A percentile compares a stretch with the other conserved stretches of the same genome.
Conservation (phyloP, 2,329 filamentous ascomycete species). For the Fusarium torulosum region DNA sequence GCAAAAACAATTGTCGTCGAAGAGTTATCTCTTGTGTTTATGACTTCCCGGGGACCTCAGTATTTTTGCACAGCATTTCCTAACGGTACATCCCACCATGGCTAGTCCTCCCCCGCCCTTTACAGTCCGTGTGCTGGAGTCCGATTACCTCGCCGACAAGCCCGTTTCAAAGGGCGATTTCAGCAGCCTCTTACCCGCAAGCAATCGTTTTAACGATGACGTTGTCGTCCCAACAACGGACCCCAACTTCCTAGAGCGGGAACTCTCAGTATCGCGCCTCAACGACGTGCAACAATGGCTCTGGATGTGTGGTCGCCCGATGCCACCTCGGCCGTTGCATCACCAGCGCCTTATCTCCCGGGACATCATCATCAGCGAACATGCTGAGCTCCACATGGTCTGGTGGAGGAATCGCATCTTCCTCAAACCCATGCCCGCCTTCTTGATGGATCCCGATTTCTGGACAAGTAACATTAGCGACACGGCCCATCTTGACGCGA, state of each 20-base stretch:
- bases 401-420: slow-evolving; percentile 55
- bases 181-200: slow-evolving; percentile 23
- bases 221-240: slow-evolving; percentile 30
- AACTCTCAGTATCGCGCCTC: slow-evolving; percentile 35
- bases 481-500: slow-evolving; percentile 25
- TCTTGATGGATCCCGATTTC: slow-evolving; percentile 54
- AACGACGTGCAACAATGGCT: slow-evolving; percentile 37
- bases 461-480: slow-evolving; percentile 51
- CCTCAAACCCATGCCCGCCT: slow-evolving; percentile 58
- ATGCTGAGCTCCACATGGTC: slow-evolving; percentile 55
- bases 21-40: slow-evolving; percentile 4
- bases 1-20: not conserved
- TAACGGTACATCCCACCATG: slow-evolving; percentile 3
- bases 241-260: slow-evolving; percentile 32
- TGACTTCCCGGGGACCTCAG: not conserved
- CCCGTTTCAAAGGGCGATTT: not conserved
- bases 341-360: slow-evolving; percentile 52
- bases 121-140: slow-evolving; percentile 25
- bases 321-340: slow-evolving; percentile 56
- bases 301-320: slow-evolving; percentile 43
- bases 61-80: not conserved
- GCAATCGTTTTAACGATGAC: slow-evolving; percentile 33
- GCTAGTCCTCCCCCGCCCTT: slow-evolving; percentile 28
- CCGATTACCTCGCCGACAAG: not conserved
- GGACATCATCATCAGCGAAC: slow-evolving; percentile 55